Conservation (phyloP, 768 basidiomycete genomes). For the Suillus occidentalis region DNA sequence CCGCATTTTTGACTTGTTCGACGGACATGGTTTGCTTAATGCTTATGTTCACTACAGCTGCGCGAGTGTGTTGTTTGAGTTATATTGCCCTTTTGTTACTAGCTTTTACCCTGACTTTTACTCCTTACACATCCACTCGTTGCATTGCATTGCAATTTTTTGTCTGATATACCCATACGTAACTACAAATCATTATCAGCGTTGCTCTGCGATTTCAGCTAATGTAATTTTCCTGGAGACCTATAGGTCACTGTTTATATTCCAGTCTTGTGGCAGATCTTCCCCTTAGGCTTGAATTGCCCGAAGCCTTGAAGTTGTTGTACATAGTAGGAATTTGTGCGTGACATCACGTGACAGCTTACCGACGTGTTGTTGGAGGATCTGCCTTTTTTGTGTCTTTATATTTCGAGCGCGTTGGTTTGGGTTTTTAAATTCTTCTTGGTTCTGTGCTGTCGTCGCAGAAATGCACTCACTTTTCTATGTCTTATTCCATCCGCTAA, state of each 20-base stretch:
- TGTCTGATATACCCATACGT: constrained; percentile 33
- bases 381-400: constrained; percentile 5
- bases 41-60: constrained; percentile 10
- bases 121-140: constrained; percentile 29
- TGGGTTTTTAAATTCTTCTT: constrained; percentile 1
- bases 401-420: constrained; percentile 4
- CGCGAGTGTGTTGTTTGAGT: constrained; percentile 20
- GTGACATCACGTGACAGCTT: not conserved
- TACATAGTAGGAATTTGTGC: not conserved
- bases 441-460: constrained; percentile 4
- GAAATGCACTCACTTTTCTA: constrained; percentile 34
- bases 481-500: constrained; percentile 49
- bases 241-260: not conserved
- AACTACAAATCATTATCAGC: constrained; percentile 27
- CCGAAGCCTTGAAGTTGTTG: too few species aligned
- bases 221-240: constrained; percentile 23
- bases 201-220: constrained; percentile 30
- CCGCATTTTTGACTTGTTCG: constrained; percentile 19
- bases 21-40: constrained; percentile 22
- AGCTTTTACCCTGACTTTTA: constrained; percentile 12
- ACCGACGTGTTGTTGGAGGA: not conserved
- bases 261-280: not conserved
- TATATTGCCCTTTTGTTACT: constrained; percentile 12
- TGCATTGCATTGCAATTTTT: constrained; percentile 21
- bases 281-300: not conserved